phyloP scores from a whole-genome alignment of 495 filamentous ascomycete genomes.

The Lindgomyces ingoldianus region DNA sequence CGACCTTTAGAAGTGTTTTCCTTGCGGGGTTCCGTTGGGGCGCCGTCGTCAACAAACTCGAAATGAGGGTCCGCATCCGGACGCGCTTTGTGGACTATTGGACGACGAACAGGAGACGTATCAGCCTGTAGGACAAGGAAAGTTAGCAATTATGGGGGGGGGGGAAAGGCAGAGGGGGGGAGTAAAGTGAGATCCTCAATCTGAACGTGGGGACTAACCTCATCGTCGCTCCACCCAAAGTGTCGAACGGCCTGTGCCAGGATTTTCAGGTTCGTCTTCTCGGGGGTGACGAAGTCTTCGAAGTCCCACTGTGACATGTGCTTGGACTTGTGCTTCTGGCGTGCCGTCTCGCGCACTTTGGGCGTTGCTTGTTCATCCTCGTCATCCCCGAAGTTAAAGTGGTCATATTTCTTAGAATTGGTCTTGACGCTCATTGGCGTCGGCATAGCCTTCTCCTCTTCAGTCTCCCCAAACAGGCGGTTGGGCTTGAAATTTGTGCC shows the following conservation, averaged over 20 bases:
- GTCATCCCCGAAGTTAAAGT: constrained; percentile 82
- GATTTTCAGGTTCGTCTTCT: constrained; percentile 59
- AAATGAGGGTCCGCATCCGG: constrained; percentile 81
- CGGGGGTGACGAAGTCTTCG: constrained; percentile 79
- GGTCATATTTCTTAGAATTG: constrained; percentile 74
- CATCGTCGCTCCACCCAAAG: constrained; percentile 70
- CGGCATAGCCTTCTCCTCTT: constrained; percentile 50
- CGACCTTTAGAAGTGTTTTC: constrained; percentile 28
- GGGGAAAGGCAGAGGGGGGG: not conserved
- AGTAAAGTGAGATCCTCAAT: constrained; percentile 19
- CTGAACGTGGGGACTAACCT: constrained; percentile 43
- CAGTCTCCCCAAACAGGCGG: constrained; percentile 64
- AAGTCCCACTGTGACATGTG: constrained; percentile 77
- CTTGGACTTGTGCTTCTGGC: constrained; percentile 56
- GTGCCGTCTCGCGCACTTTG: constrained; percentile 45
- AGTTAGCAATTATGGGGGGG: constrained; percentile 1
- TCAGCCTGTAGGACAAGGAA: constrained; percentile 32
- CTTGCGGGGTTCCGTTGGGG: constrained; percentile 43
- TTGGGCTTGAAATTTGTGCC: constrained; percentile 69
- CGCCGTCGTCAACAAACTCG: constrained; percentile 62
- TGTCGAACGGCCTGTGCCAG: constrained; percentile 62
- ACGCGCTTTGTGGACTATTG: constrained; percentile 64
- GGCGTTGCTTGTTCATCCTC: constrained; percentile 43
- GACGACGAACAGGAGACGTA: constrained; percentile 48
- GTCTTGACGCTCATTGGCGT: constrained; percentile 56